Evolutionary conservation across 1,284 basidiomycete genomes (phyloP).

Genomic region (Ganoderma boninense): DNA sequence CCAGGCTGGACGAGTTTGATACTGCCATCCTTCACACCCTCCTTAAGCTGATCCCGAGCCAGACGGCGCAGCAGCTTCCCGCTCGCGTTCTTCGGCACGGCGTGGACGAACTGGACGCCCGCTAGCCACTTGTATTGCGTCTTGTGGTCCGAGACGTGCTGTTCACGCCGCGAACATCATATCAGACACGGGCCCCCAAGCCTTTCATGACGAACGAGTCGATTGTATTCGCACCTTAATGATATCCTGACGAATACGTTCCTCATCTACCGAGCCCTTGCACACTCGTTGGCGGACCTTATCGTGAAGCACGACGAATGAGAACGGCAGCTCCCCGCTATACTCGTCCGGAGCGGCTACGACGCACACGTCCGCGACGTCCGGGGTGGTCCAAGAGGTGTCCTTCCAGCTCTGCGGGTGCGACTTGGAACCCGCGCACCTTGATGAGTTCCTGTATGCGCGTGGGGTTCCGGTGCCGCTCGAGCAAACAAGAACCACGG

Average conservation of each 20-base stretch:
- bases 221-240: slow-evolving; percentile 31
- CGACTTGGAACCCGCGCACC: slow-evolving; percentile 72
- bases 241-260: slow-evolving; percentile 38
- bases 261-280: slow-evolving; percentile 43
- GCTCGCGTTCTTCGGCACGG: slow-evolving; percentile 38
- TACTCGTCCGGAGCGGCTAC: slow-evolving; percentile 81
- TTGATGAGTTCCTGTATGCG: slow-evolving; percentile 75
- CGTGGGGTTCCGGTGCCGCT: no score
- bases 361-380: slow-evolving; percentile 63
- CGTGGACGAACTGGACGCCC: slow-evolving; percentile 36
- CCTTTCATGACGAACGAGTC: neutral
- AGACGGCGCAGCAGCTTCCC: slow-evolving; percentile 37
- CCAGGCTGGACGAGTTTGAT: slow-evolving; percentile 27
- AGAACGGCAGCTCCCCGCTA: slow-evolving; percentile 81
- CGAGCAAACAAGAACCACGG: no score
- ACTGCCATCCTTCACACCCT: slow-evolving; percentile 27
- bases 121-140: slow-evolving; percentile 38
- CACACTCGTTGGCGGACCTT: slow-evolving; percentile 50
- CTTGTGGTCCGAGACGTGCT: slow-evolving; percentile 38
- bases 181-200: neutral
- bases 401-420: slow-evolving; percentile 50
- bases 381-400: slow-evolving; percentile 73
- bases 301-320: slow-evolving; percentile 68
- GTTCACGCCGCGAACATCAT: slow-evolving; percentile 21
- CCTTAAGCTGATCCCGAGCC: slow-evolving; percentile 32